Conservation (phyloP, 176 grass and related monocot species). For the Ensete glaucum region DNA sequence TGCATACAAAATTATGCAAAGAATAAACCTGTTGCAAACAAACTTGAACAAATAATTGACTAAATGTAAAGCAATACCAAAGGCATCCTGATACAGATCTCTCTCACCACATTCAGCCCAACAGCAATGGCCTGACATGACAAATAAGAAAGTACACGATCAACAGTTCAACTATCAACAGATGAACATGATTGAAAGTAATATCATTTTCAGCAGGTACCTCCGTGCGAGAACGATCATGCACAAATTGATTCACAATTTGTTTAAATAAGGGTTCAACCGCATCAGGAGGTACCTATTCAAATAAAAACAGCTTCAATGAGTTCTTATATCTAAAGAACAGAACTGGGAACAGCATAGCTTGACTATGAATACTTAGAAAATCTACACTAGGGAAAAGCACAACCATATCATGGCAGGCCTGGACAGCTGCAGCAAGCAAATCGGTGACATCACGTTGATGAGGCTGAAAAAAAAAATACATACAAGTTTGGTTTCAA, state of each 20-base stretch:
- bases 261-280: conserved; percentile 92
- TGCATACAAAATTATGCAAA: neutral
- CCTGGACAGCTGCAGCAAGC: conserved; percentile 93
- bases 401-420: conserved; percentile 90
- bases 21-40: neutral
- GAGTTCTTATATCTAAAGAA: conserved; percentile 7
- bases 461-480: conserved; percentile 60
- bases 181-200: neutral
- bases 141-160: neutral
- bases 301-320: neutral
- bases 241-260: conserved; percentile 99
- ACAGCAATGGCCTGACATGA: conserved; percentile 83
- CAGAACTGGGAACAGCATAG: neutral
- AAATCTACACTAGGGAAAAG: neutral
- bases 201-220: conserved; percentile 22
- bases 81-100: conserved; percentile 90
- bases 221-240: conserved; percentile 89
- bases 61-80: conserved; percentile 37
- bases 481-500: neutral
- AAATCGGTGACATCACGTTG: conserved; percentile 85
- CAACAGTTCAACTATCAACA: conserved; percentile 1
- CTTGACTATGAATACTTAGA: neutral
- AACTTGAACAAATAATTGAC: neutral
- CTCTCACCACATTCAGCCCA: conserved; percentile 89
- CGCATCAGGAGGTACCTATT: conserved; percentile 86